Evolutionary conservation across 768 basidiomycete species (phyloP), one percentile per base, ranked within the genome.

Genomic region (Chiua virens): DNA sequence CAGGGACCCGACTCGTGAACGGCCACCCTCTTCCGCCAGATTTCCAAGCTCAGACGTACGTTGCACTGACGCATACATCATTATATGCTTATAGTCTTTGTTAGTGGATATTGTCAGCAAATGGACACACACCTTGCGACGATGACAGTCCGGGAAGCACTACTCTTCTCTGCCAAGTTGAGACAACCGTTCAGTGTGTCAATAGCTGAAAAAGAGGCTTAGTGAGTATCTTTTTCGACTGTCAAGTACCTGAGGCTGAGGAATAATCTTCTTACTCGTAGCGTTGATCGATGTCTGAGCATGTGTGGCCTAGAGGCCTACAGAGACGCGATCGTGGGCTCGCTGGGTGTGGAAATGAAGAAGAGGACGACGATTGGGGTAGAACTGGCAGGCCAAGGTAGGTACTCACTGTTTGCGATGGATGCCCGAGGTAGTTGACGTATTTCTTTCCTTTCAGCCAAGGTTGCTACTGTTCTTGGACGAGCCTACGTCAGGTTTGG

Each of bases 291-390:
- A 65, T 82, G 75, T 44, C 67, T 85, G 52, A 72, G 71, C 69
- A 83, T 92, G 64, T 73, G 80, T 53, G 88, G 87, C 39, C 65
- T 91, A 46, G 79, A 82, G 47, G 79, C 76, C 9, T 75, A 80
- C 42, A 85, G 75, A 8, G 85, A 90, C 47, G 87, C 85, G 4
- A 74, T 86, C 59, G 82, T 90, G 10, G 85, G 82, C 21, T 78
- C 81, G 36, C 72, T 88, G 3, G 79, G 82, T 4, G 79, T 87
- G 20, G 88, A 92, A 57, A 80, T 86, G 53, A 77, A 82, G 43
- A 95, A 93, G 70, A 78, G 91, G 8, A 83, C 89, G 0, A 94
- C 91, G 0, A 94, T 94, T 52, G 92, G 81, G 22, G 91, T 93
- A 32, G 91, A 93, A 64, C 74, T 95, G 11, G 91, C 90, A 42